Base-by-base conservation (phyloP, 2,329 filamentous ascomycete species). In the Moelleriella libera region DNA sequence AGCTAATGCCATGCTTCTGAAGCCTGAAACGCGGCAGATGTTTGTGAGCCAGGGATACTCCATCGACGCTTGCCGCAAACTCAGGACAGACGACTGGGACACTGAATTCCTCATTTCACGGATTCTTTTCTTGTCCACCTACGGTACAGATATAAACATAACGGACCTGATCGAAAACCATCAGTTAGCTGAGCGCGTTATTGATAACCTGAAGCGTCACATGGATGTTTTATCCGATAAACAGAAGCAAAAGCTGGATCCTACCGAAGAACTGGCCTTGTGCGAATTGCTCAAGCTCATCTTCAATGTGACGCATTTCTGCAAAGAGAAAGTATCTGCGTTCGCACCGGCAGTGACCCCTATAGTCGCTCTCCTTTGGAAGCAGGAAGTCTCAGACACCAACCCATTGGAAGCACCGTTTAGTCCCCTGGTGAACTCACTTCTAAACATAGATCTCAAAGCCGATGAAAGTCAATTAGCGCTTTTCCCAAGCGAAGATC, bases 301-400 rank as follows among this genome's bases (percentile, higher is more conserved):
- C 46, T 97, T 94, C 71, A 96, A 96, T 63, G 72, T 95, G 47
- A 85, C 84, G 2, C 82, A 89, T 56, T 80, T 82, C 57, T 83
- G 82, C 54, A 78, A 80, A 4, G 72, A 81, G 41, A 71, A 82
- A 30, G 65, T 68, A 5, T 61, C 69, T 1, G 65, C 70, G 0
- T 94, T 96, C 58, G 78, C 78, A 1, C 68, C 75, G 28, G 79
- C 83, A 3, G 74, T 94, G 41, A 74, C 80, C 9, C 72, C 80
- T 50, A 76, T 97, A 30, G 69, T 89, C 48, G 75, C 77, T 43
- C 75, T 96, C 14, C 69, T 97, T 31, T 75, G 74, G 52, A 77
- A 68, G 45, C 67, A 68, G 21, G 63, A 80, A 11, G 69, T 82
- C 8, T 70, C 80, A 3, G 68, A 75, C 0, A 63, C 63, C 2